Conservation (phyloP, 805 yeast species). For the Sugiyamaella smithiae region DNA sequence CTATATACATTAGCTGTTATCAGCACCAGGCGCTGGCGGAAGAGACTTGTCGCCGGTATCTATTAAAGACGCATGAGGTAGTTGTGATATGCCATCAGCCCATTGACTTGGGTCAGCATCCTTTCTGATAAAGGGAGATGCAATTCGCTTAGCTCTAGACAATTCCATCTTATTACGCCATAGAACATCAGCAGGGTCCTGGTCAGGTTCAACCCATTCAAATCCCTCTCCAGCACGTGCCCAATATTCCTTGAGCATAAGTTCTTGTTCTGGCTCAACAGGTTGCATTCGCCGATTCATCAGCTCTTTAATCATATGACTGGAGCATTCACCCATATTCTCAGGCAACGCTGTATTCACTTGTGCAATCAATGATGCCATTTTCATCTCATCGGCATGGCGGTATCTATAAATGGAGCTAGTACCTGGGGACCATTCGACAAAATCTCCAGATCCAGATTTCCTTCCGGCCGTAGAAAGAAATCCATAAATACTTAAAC, state of each 20-base stretch:
- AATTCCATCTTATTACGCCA: slow-evolving; percentile 34
- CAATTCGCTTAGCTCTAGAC: slow-evolving; percentile 20
- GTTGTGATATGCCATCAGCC: slow-evolving; percentile 28
- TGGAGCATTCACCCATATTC: slow-evolving; percentile 40
- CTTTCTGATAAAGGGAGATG: slow-evolving; percentile 19
- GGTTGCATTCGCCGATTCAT: slow-evolving; percentile 36
- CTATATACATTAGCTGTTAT: too few relatives aligned
- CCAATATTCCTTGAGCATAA: slow-evolving; percentile 79
- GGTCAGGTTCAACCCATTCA: slow-evolving; percentile 88
- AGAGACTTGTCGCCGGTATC: slow-evolving; percentile 21
- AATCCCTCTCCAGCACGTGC: slow-evolving; percentile 81
- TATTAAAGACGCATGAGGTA: slow-evolving; percentile 36
- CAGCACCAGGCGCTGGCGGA: too few relatives aligned
- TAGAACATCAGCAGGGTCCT: slow-evolving; percentile 70
- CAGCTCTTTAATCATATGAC: slow-evolving; percentile 33
- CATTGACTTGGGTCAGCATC: slow-evolving; percentile 22
- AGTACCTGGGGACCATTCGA: slow-evolving; percentile 65
- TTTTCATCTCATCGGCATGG: slow-evolving; percentile 65
- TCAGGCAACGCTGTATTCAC: slow-evolving; percentile 51
- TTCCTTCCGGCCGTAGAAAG: slow-evolving; percentile 49
- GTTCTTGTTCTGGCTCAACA: slow-evolving; percentile 58
- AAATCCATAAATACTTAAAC: slow-evolving; percentile 47
- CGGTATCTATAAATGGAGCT: slow-evolving; percentile 60
- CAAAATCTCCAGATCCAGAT: slow-evolving; percentile 51
- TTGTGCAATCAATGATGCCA: slow-evolving; percentile 63